Evolutionary conservation across 768 basidiomycete species (phyloP).

Genomic region (Aureoboletus auriporus): DNA sequence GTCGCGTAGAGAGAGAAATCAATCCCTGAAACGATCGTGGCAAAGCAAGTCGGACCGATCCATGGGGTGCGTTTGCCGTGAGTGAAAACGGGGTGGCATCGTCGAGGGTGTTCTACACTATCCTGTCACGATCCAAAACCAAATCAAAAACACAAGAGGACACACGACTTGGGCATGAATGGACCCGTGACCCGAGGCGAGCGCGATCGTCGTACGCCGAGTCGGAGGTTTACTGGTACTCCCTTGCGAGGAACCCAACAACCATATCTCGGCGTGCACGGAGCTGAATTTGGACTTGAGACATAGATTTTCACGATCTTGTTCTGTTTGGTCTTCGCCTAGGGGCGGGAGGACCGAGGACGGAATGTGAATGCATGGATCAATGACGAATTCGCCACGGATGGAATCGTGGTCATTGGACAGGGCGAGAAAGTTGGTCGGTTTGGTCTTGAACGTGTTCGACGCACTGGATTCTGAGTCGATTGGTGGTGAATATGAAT

Average conservation of each 20-base stretch:
- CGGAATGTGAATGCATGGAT: constrained; percentile 41
- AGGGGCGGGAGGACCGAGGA: constrained; percentile 37
- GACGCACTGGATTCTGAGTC: background rate
- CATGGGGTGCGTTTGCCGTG: constrained; percentile 7
- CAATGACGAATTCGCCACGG: constrained; percentile 37
- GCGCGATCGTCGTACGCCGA: constrained; percentile 19
- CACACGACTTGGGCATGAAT: constrained; percentile 20
- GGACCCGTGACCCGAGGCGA: constrained; percentile 14
- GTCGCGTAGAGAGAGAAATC: constrained; percentile 12
- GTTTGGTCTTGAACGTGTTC: constrained; percentile 21
- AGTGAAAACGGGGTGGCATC: constrained; percentile 15
- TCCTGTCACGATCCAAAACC: too few relatives aligned
- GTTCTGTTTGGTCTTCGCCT: constrained; percentile 31
- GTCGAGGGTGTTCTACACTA: constrained; percentile 13
- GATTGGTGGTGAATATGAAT: constrained; percentile 3
- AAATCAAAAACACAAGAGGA: background rate
- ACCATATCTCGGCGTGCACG: constrained; percentile 39
- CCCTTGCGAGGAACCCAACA: constrained; percentile 16
- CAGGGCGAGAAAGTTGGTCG: constrained; percentile 23
- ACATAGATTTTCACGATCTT: constrained; percentile 36
- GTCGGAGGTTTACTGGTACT: constrained; percentile 6
- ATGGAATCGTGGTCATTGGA: constrained; percentile 4
- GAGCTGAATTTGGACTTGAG: constrained; percentile 32
- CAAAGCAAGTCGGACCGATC: constrained; percentile 10
- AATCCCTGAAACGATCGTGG: constrained; percentile 23